Evolutionary conservation across 768 basidiomycete genomes (phyloP), one percentile per base, ranked within the genome.

Genomic region (Russula griseocarnosa): DNA sequence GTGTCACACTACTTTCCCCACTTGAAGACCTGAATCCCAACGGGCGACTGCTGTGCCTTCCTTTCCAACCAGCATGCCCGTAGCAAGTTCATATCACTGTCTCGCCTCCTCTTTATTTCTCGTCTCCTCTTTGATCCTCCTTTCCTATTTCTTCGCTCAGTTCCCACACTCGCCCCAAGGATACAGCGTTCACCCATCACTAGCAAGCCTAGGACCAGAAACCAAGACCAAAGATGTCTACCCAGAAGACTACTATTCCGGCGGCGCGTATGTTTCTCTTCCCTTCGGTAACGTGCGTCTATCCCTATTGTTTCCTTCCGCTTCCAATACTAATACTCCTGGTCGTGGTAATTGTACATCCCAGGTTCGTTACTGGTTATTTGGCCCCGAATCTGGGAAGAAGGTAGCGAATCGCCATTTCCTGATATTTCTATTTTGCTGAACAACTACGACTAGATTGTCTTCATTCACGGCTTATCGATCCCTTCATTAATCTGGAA

Each of bases 401-500:
- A 85, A 85, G 77, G 88, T 89, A 28, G 50, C 55, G 20, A 49
- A 26, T 64, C 18, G 4, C 6, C 9, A 22, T 1, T 56, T 28
- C 6, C 38, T 58, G 60, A 52, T 47, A 30, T 60, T 22, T 8
- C 22, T 22, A 8, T 49, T 30, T n/a, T 3, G 28, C 40, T 58
- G n/a, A 42, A 46, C 51, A 11, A 9, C 51, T 13, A 24, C 28
- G 5, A 44, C 13, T 57, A 92, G 90, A 77, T 92, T 24, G 83
- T 90, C 11, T 78, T 92, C 38, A 86, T 93, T 9, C 87, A 91
- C 66, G 90, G 90, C 14, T 79, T 92, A 18, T 88, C 87, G 18
- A 82, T 90, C 38, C 89, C 90, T 7, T 78, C 88, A 36, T 82
- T 90, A 53, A 80, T 91, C 58, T 92, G 87, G 88, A 86, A 83